These are phyloP conservation scores for Ramichloridium luteum DNA, from an alignment of 2,329 filamentous ascomycete species.

Conservation along the genomic window DNA sequence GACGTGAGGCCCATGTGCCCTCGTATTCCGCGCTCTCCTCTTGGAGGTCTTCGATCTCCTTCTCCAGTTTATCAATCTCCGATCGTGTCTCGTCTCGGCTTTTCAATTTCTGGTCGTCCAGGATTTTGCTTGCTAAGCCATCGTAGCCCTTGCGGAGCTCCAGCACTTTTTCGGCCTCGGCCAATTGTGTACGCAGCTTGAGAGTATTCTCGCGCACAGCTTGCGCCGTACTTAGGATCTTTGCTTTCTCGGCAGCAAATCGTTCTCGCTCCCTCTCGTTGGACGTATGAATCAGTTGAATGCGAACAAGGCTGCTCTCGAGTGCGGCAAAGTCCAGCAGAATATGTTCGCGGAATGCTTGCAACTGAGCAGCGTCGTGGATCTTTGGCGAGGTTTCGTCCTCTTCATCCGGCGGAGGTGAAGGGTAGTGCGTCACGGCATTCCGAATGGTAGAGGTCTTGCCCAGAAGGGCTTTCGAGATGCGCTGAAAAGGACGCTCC, in stretches of 20 bases:
- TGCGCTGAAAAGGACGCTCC: constrained; percentile 80
- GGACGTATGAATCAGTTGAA: constrained; percentile 74
- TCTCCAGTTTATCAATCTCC: constrained; percentile 68
- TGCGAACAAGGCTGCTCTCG: constrained; percentile 71
- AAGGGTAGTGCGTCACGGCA: constrained; percentile 41
- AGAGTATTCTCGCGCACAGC: constrained; percentile 63
- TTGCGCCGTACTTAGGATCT: constrained; percentile 67
- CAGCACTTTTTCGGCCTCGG: constrained; percentile 62
- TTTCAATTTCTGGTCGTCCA: constrained; percentile 63
- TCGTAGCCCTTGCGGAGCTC: constrained; percentile 76
- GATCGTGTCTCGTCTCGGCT: constrained; percentile 72
- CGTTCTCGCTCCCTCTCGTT: constrained; percentile 74
- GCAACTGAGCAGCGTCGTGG: constrained; percentile 32
- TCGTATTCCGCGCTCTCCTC: constrained; percentile 72
- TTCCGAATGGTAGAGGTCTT: constrained; percentile 52
- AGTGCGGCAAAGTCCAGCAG: constrained; percentile 81
- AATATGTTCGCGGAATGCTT: constrained; percentile 65
- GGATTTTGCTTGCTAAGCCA: constrained; percentile 76
- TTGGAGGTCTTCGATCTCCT: constrained; percentile 79
- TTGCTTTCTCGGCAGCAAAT: constrained; percentile 67
- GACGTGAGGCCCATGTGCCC: constrained; percentile 69
- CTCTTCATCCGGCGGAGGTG: constrained; percentile 48
- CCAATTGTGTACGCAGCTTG: constrained; percentile 60
- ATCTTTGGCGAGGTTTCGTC: constrained; percentile 37
- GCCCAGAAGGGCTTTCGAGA: constrained; percentile 66